Conservation (phyloP, 768 basidiomycete genomes). For the Podaxis rugospora region DNA sequence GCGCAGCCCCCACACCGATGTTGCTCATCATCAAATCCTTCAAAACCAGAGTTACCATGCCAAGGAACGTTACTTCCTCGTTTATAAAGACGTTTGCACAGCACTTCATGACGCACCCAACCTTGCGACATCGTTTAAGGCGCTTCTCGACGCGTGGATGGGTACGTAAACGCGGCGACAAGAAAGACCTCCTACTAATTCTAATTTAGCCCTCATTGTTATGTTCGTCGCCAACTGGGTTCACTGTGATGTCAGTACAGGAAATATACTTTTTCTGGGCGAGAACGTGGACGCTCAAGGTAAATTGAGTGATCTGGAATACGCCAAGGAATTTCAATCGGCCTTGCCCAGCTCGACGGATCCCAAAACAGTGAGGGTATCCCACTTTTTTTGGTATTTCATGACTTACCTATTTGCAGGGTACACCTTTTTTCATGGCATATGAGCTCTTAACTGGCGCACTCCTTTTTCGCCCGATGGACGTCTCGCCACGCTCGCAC, state of each 20-base stretch:
- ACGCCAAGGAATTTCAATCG: background rate
- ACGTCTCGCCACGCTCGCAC: too few species aligned
- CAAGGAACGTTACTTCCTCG: background rate
- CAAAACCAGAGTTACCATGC: background rate
- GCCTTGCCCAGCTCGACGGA: background rate
- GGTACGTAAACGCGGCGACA: background rate
- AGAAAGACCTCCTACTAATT: background rate
- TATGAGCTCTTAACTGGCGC: background rate
- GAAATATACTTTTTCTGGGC: background rate
- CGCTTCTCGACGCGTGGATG: background rate
- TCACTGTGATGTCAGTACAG: conserved; percentile 7
- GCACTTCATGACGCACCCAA: background rate
- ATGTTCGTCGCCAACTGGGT: conserved; percentile 9
- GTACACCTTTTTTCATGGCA: conserved; percentile 11
- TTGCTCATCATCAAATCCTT: too few species aligned
- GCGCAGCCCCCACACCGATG: background rate
- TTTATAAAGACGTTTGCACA: conserved; percentile 3
- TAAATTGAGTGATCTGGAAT: background rate
- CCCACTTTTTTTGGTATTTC: background rate
- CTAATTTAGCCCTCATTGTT: background rate
- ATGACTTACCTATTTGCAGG: background rate
- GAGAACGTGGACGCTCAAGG: background rate
- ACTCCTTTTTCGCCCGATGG: background rate
- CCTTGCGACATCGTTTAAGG: background rate
- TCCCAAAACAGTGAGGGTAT: background rate